Conservation (phyloP, 352 stramenopile species). For the Pythium rishiriense region DNA sequence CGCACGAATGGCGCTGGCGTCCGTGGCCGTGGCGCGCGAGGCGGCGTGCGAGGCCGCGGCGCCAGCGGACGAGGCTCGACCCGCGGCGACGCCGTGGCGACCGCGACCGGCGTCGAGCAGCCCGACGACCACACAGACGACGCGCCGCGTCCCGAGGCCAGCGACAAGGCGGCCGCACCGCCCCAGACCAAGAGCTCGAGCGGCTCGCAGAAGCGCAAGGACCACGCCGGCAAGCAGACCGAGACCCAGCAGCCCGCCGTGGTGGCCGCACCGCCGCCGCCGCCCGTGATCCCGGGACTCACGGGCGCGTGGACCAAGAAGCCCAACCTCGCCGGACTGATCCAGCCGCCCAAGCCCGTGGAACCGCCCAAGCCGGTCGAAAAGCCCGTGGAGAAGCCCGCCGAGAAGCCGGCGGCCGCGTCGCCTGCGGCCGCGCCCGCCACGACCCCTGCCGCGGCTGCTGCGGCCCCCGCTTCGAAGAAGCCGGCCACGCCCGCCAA, state of each 20-base stretch:
- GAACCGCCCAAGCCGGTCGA: slow-evolving; percentile 25
- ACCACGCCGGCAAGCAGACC: slow-evolving; percentile 39
- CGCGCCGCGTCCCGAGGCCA: slow-evolving; percentile 26
- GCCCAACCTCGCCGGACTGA: slow-evolving; percentile 26
- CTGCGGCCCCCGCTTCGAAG: not conserved
- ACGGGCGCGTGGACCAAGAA: slow-evolving; percentile 36
- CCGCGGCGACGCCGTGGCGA: slow-evolving; percentile 35
- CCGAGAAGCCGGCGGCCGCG: slow-evolving; percentile 4
- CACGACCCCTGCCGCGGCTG: not conserved
- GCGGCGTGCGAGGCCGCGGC: slow-evolving; percentile 48
- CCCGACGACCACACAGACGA: slow-evolving; percentile 48
- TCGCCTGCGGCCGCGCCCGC: not conserved
- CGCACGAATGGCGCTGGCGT: slow-evolving; percentile 31
- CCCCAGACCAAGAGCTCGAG: slow-evolving; percentile 32
- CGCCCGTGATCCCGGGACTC: slow-evolving; percentile 29
- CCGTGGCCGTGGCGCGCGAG: slow-evolving; percentile 48
- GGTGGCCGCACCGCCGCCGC: slow-evolving; percentile 10
- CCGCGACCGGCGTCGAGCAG: slow-evolving; percentile 37
- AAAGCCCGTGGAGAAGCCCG: slow-evolving; percentile 14
- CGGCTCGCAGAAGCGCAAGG: slow-evolving; percentile 34
- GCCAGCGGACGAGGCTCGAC: slow-evolving; percentile 35
- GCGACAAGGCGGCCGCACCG: slow-evolving; percentile 17
- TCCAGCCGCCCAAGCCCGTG: slow-evolving; percentile 22
- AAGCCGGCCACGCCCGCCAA: slow-evolving; percentile 1
- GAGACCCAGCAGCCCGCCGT: slow-evolving; percentile 37